phyloP scores from a whole-genome alignment of 257 asterid genomes.

The Ophiorrhiza pumila region DNA sequence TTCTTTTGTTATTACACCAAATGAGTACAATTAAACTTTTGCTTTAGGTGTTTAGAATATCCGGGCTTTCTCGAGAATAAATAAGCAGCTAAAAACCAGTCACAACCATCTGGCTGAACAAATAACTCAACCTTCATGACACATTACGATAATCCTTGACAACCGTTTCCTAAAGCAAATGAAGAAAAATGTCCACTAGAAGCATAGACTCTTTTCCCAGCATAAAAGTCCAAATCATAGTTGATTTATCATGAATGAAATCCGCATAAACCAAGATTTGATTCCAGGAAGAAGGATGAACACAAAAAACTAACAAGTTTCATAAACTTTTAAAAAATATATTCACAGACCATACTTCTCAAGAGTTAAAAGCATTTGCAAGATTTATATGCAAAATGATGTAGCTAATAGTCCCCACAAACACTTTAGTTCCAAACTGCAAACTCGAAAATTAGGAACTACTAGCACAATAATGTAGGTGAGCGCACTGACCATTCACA shows the following conservation, averaged over 20 bases:
- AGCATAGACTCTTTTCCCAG: too few relatives aligned
- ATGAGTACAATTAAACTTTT: not conserved
- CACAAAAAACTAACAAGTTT: not conserved
- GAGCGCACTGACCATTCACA: conserved; percentile 50
- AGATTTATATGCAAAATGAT: not conserved
- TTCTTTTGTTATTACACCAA: not conserved
- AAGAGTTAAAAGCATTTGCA: not conserved
- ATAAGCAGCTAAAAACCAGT: too few relatives aligned
- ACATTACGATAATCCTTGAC: too few relatives aligned
- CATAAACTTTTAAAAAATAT: not conserved
- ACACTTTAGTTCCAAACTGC: not conserved
- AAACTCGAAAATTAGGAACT: conserved; percentile 5
- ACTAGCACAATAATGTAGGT: conserved; percentile 29
- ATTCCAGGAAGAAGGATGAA: not conserved
- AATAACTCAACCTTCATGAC: too few relatives aligned
- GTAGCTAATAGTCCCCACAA: conserved; percentile 1
- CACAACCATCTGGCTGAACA: too few relatives aligned
- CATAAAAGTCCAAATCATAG: too few relatives aligned
- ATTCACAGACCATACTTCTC: not conserved
- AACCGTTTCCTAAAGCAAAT: too few relatives aligned
- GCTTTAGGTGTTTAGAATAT: not conserved
- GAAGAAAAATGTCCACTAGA: too few relatives aligned
- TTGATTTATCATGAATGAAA: not conserved
- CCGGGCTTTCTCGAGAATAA: too few relatives aligned
- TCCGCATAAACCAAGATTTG: not conserved